Conservation (phyloP, 768 basidiomycete species). For the Termitomyces sp. region DNA sequence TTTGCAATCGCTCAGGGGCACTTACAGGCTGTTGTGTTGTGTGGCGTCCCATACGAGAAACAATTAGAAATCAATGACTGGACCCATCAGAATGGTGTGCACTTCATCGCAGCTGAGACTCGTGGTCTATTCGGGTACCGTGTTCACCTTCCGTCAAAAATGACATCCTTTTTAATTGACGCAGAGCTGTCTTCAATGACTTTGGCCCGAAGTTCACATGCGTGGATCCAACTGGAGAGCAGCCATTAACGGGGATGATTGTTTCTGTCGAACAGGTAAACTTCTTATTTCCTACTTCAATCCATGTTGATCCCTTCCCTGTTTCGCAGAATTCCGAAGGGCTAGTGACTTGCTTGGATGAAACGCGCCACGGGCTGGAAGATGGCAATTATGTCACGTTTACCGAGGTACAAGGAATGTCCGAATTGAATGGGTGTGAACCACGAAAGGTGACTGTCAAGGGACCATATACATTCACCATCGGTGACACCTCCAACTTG, state of each 20-base stretch:
- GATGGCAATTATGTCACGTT: constrained; percentile 98
- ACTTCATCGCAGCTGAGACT: constrained; percentile 89
- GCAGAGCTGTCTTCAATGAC: constrained; percentile 91
- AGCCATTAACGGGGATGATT: constrained; percentile 91
- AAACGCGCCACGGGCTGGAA: constrained; percentile 96
- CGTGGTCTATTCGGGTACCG: constrained; percentile 90
- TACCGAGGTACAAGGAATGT: constrained; percentile 93
- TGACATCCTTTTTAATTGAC: neutral
- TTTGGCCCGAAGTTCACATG: constrained; percentile 94
- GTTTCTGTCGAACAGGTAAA: constrained; percentile 84
- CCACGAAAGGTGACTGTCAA: constrained; percentile 91
- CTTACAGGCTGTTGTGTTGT: constrained; percentile 83
- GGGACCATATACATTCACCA: constrained; percentile 95
- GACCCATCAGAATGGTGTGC: constrained; percentile 84
- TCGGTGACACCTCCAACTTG: constrained; percentile 83
- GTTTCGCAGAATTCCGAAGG: constrained; percentile 68
- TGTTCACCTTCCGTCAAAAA: neutral
- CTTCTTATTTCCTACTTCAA: neutral
- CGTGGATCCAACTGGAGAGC: constrained; percentile 97
- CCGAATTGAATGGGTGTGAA: constrained; percentile 83
- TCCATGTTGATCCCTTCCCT: neutral
- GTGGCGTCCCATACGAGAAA: constrained; percentile 68
- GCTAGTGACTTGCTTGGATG: constrained; percentile 94
- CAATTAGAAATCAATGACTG: constrained; percentile 95
- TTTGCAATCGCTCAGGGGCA: neutral